phyloP scores from a whole-genome alignment of 208 protist species.

The Phytomonas sp. region DNA sequence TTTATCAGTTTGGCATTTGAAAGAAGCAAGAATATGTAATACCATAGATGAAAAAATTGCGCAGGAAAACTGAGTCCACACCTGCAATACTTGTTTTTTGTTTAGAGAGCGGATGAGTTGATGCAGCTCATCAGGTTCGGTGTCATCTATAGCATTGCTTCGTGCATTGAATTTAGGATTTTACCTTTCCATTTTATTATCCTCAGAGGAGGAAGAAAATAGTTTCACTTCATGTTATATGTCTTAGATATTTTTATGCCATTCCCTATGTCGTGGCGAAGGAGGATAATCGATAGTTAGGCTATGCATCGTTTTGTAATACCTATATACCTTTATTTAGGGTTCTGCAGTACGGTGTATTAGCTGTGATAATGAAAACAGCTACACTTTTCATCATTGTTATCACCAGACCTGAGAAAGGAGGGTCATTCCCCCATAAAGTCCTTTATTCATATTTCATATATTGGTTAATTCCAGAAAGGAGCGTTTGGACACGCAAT shows the following conservation, averaged over 20 bases:
- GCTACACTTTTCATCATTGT: neutral
- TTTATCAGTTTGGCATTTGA: neutral
- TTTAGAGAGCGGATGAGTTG: neutral
- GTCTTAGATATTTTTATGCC: too few species aligned
- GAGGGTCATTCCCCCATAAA: neutral
- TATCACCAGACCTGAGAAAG: neutral
- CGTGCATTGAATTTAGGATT: too few species aligned
- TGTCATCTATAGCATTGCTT: too few species aligned
- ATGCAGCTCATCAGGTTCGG: neutral
- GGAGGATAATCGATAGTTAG: too few species aligned
- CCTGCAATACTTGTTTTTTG: too few species aligned
- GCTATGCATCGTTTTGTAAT: too few species aligned
- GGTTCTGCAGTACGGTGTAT: neutral
- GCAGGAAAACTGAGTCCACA: neutral
- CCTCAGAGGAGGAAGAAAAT: too few species aligned
- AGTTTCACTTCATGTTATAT: too few species aligned
- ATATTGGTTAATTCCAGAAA: neutral
- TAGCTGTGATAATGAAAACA: neutral
- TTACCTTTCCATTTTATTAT: too few species aligned
- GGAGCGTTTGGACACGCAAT: neutral
- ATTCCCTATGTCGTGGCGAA: too few species aligned
- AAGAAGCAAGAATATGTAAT: conserved; percentile 3
- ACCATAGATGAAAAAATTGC: neutral
- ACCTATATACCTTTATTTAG: too few species aligned
- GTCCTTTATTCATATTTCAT: neutral